Conservation (phyloP, 208 protist species). For the Phytomonas sp. region DNA sequence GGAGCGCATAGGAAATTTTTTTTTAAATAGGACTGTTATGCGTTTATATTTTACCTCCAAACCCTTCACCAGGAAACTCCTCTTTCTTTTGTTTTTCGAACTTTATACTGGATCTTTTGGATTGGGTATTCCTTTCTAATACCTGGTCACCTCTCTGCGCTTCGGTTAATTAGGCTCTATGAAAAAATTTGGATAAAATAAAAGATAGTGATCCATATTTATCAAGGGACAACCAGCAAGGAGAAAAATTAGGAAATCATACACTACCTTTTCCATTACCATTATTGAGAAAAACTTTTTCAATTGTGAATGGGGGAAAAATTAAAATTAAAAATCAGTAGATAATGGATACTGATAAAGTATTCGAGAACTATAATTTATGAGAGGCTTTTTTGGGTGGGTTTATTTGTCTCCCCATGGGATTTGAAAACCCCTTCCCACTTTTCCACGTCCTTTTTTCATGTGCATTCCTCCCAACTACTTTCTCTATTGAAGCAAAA, state of each 20-base stretch:
- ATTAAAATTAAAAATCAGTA: background rate
- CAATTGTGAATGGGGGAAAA: background rate
- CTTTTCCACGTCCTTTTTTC: background rate
- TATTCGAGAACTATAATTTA: background rate
- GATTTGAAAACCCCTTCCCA: background rate
- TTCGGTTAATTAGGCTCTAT: background rate
- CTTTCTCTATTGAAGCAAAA: background rate
- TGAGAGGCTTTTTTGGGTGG: background rate
- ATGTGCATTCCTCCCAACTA: background rate
- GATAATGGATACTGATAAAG: background rate
- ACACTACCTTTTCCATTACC: background rate
- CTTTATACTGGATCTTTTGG: background rate
- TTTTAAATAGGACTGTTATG: background rate
- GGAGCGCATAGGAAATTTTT: constrained; percentile 16
- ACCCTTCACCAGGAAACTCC: background rate
- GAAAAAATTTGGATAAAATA: background rate
- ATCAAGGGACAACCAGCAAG: background rate
- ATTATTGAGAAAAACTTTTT: background rate
- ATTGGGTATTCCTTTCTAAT: background rate
- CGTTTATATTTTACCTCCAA: too few relatives aligned
- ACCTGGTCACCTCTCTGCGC: background rate
- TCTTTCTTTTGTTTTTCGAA: background rate
- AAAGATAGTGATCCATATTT: background rate
- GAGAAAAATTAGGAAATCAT: background rate
- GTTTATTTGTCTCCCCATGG: constrained; percentile 5